Conservation (phyloP, 225 moss, liverwort and hornwort species). For the Rhytidiadelphus loreus region DNA sequence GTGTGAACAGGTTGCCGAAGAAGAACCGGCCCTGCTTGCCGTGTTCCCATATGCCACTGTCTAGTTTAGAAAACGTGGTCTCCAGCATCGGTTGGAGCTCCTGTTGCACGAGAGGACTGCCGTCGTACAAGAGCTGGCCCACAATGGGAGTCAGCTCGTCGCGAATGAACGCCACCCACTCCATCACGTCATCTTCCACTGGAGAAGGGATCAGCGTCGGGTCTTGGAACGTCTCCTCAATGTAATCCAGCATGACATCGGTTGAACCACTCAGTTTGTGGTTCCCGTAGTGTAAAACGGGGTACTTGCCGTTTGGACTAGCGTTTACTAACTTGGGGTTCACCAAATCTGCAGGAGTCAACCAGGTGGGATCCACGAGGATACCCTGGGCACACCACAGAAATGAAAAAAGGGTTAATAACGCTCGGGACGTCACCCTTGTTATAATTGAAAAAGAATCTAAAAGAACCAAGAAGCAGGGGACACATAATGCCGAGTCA, state of each 20-base stretch:
- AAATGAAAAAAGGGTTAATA: not conserved
- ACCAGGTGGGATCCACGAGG: not conserved
- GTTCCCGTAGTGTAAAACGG: constrained; percentile 59
- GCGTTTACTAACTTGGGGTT: constrained; percentile 35
- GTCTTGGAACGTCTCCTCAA: constrained; percentile 62
- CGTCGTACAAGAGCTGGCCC: constrained; percentile 81
- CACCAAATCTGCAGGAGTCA: constrained; percentile 29
- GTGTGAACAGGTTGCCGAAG: constrained; percentile 73
- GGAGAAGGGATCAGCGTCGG: constrained; percentile 55
- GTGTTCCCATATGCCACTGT: constrained; percentile 52
- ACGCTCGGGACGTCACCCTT: not conserved
- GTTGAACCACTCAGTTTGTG: constrained; percentile 66
- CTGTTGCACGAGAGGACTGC: constrained; percentile 75
- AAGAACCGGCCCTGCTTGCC: constrained; percentile 73
- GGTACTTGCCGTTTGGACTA: constrained; percentile 24
- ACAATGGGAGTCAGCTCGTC: constrained; percentile 72
- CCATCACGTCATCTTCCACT: constrained; percentile 45
- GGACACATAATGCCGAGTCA: not conserved
- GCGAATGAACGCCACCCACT: constrained; percentile 65
- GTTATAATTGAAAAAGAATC: no score
- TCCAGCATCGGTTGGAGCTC: constrained; percentile 69
- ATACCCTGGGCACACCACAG: not conserved
- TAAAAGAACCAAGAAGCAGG: not conserved
- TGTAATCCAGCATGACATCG: constrained; percentile 74
- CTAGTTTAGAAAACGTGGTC: constrained; percentile 38